Evolutionary conservation across 345 rosid species (phyloP).

Genomic region (Psidium guajava): DNA sequence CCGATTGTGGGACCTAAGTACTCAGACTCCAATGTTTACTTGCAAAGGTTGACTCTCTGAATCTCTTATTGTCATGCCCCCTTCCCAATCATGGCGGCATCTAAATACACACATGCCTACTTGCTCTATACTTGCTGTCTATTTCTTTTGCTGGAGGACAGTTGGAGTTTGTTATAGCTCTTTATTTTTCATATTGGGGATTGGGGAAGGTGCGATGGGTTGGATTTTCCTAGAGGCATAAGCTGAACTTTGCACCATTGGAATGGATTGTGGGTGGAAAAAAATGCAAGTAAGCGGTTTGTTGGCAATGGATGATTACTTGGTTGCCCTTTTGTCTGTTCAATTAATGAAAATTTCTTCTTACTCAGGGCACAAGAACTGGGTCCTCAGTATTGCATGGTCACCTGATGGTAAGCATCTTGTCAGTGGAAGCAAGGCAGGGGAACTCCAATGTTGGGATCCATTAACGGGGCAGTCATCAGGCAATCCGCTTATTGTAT

Average conservation of each 20-base stretch:
- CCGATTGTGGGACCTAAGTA: slow-evolving; percentile 88
- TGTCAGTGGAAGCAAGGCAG: slow-evolving; percentile 83
- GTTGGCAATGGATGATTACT: background rate
- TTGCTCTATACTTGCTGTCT: background rate
- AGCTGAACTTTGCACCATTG: background rate
- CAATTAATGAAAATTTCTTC: background rate
- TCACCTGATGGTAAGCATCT: slow-evolving; percentile 91
- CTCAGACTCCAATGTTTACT: slow-evolving; percentile 89
- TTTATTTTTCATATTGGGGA: background rate
- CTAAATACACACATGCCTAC: background rate
- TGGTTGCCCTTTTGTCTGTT: background rate
- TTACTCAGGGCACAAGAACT: slow-evolving; percentile 82
- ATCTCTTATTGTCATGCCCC: background rate
- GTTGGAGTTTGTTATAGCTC: background rate
- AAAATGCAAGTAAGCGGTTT: background rate
- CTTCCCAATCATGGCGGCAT: background rate
- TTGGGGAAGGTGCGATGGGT: background rate
- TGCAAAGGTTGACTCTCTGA: slow-evolving; percentile 49
- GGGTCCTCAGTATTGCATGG: slow-evolving; percentile 95
- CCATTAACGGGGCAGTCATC: slow-evolving; percentile 68
- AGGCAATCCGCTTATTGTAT: slow-evolving; percentile 59
- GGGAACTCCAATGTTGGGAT: slow-evolving; percentile 83
- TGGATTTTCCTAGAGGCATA: background rate
- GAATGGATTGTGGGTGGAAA: background rate
- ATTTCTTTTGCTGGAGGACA: background rate